phyloP scores from a whole-genome alignment of 495 filamentous ascomycete species.

The Aspergillus mulundensis region DNA sequence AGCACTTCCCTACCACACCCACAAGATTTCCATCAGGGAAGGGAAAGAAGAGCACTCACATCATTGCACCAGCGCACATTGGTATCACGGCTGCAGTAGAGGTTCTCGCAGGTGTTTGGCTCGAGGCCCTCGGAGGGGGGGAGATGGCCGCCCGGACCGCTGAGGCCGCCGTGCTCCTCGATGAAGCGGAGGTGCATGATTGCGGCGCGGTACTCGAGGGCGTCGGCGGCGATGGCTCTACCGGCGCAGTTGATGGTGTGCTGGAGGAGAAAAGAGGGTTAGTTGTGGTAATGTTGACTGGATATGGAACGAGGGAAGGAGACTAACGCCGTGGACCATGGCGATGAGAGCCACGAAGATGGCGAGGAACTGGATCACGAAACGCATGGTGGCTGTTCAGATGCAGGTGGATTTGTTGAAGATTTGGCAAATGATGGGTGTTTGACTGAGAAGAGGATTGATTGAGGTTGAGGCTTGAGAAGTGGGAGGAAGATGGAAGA shows the following conservation, averaged over 20 bases:
- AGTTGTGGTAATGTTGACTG: no score
- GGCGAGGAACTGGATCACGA: no score
- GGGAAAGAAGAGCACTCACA: background rate
- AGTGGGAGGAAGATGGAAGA: no score
- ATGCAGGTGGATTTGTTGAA: no score
- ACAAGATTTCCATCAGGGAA: background rate
- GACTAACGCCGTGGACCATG: background rate
- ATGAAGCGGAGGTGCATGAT: background rate
- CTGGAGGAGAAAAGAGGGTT: background rate
- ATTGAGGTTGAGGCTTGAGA: no score
- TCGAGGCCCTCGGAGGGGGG: background rate
- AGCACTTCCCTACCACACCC: background rate
- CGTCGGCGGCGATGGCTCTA: background rate
- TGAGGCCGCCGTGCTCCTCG: background rate
- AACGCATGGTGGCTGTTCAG: no score
- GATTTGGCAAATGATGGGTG: no score
- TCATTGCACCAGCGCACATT: background rate
- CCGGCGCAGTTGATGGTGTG: background rate
- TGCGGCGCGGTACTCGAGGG: background rate
- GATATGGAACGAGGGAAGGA: no score
- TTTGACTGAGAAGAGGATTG: no score
- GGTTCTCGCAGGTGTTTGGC: background rate
- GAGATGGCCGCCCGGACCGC: background rate
- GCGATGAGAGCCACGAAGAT: background rate
- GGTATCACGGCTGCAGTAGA: background rate